phyloP scores from a whole-genome alignment of 768 basidiomycete genomes.

The Psilocybe sp. region DNA sequence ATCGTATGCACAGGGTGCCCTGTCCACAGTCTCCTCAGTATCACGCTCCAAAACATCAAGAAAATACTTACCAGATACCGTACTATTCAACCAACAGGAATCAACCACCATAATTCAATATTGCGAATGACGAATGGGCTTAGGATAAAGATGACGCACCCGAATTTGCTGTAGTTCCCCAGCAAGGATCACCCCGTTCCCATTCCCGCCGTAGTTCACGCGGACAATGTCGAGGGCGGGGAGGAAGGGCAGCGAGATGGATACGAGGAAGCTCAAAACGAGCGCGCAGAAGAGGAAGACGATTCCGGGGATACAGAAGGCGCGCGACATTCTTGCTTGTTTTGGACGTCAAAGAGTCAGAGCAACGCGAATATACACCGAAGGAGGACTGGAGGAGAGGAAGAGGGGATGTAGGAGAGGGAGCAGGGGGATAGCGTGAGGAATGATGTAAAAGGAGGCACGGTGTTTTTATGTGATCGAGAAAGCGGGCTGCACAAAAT shows the following conservation, averaged over 20 bases:
- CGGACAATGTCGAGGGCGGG: constrained; percentile 66
- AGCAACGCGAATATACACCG: too few relatives aligned
- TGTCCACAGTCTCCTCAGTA: constrained; percentile 19
- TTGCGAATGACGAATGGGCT: constrained; percentile 1
- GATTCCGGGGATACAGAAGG: constrained; percentile 63
- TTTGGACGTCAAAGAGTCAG: too few relatives aligned
- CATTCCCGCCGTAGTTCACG: constrained; percentile 41
- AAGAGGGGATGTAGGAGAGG: too few relatives aligned
- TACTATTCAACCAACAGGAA: constrained; percentile 37
- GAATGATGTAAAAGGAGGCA: too few relatives aligned
- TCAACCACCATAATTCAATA: too few relatives aligned
- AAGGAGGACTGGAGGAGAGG: too few relatives aligned
- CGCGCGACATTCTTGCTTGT: constrained; percentile 28
- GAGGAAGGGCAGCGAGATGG: constrained; percentile 70
- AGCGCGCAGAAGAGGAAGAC: constrained; percentile 55
- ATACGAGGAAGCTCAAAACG: constrained; percentile 62
- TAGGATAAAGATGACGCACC: constrained; percentile 36
- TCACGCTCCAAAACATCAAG: neutral
- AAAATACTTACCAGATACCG: constrained; percentile 59
- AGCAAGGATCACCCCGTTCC: constrained; percentile 7
- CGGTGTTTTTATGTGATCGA: too few relatives aligned
- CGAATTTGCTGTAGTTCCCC: constrained; percentile 43
- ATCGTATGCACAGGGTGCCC: constrained; percentile 61
- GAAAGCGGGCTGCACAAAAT: too few relatives aligned
- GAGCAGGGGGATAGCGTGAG: too few relatives aligned